Evolutionary conservation across 208 protist species (phyloP).

Genomic region (Leishmania turanica): DNA sequence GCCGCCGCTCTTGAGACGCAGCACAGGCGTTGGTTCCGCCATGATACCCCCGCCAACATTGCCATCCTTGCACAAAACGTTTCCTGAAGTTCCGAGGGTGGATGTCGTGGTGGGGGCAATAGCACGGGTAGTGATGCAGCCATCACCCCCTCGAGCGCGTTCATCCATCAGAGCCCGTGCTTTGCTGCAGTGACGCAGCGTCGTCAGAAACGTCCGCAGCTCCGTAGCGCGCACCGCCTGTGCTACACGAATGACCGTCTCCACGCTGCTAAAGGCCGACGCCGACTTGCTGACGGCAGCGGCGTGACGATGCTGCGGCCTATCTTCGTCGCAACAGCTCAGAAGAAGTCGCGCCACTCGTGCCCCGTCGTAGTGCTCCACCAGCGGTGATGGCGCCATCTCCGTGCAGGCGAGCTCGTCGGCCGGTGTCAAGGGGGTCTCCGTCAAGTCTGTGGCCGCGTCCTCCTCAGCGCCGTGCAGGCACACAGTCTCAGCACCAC

Average conservation of each 20-base stretch:
- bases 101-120: neutral
- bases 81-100: neutral
- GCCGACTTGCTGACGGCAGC: neutral
- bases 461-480: neutral
- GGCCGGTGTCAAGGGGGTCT: neutral
- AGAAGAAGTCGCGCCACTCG: slow-evolving; percentile 34
- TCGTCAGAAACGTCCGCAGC: slow-evolving; percentile 30
- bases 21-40: neutral
- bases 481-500: neutral
- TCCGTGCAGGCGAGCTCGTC: neutral
- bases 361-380: slow-evolving; percentile 35
- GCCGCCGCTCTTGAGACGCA: neutral
- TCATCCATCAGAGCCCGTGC: neutral
- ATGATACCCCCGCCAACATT: neutral
- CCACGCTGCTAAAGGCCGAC: neutral
- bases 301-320: neutral
- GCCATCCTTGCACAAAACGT: neutral
- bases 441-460: neutral
- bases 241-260: slow-evolving; percentile 26
- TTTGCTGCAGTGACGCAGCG: slow-evolving; percentile 24
- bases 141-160: neutral
- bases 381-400: slow-evolving; percentile 8
- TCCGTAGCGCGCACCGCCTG: slow-evolving; percentile 39
- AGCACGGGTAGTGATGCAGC: neutral
- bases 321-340: neutral